Conservation (phyloP, 1,284 basidiomycete genomes). For the Uromyces viciae-fabae region DNA sequence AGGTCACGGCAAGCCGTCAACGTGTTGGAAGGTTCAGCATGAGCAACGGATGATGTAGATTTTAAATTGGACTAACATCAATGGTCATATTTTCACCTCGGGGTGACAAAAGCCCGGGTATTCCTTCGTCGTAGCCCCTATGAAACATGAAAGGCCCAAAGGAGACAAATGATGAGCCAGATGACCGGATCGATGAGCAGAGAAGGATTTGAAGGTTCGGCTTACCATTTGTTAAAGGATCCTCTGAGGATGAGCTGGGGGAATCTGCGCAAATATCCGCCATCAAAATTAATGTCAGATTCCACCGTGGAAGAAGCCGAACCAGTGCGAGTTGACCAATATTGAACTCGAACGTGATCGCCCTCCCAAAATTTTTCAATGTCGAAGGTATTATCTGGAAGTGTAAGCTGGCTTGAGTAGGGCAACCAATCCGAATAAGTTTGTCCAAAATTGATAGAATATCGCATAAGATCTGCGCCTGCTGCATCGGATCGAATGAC, state of each 20-base stretch:
- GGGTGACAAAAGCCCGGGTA: conserved; percentile 65
- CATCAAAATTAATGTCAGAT: conserved; percentile 66
- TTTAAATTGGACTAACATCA: conserved; percentile 55
- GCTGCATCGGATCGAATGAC: conserved; percentile 70
- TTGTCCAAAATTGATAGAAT: conserved; percentile 77
- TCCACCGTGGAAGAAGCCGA: conserved; percentile 69
- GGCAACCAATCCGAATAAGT: conserved; percentile 73
- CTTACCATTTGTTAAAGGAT: conserved; percentile 73
- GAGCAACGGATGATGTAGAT: not conserved
- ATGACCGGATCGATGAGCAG: not conserved
- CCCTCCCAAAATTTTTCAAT: conserved; percentile 68
- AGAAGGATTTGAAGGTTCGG: not conserved
- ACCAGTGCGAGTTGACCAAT: conserved; percentile 68
- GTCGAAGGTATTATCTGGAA: conserved; percentile 64
- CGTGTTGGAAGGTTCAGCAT: not conserved
- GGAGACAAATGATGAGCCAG: not conserved
- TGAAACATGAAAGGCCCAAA: not conserved
- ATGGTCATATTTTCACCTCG: conserved; percentile 68
- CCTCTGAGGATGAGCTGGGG: conserved; percentile 81
- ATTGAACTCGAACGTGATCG: conserved; percentile 79
- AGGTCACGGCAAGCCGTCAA: not conserved
- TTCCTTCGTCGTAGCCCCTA: conserved; percentile 72
- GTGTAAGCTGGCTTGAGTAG: conserved; percentile 69
- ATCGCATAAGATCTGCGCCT: conserved; percentile 81
- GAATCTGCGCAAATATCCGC: conserved; percentile 64